Conservation (phyloP, 1,284 basidiomycete species). For the Rhizoctonia solani region DNA sequence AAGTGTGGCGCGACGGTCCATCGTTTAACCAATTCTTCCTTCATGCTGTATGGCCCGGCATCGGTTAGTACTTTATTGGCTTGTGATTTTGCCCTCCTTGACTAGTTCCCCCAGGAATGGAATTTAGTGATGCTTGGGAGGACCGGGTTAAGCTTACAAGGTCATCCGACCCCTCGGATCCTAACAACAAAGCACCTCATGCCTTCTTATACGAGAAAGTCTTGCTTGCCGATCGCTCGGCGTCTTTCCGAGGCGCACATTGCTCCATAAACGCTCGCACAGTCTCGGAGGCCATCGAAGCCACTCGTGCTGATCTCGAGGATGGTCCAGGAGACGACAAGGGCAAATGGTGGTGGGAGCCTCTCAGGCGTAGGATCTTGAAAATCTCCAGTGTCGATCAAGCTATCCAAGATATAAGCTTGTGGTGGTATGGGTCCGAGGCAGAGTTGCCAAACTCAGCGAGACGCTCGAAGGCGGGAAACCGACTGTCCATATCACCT, state of each 20-base stretch:
- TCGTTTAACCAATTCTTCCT: slow-evolving; percentile 34
- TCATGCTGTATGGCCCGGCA: slow-evolving; percentile 32
- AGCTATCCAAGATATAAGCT: slow-evolving; percentile 14
- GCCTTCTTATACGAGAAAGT: slow-evolving; percentile 35
- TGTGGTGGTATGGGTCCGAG: slow-evolving; percentile 14
- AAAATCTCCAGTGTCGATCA: slow-evolving; percentile 28
- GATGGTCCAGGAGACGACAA: slow-evolving; percentile 18
- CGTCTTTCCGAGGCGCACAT: slow-evolving; percentile 32
- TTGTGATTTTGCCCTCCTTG: background rate
- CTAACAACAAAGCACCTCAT: background rate
- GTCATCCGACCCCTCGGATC: slow-evolving; percentile 1
- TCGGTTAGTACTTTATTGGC: background rate
- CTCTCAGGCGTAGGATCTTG: slow-evolving; percentile 33
- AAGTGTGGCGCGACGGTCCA: slow-evolving; percentile 33
- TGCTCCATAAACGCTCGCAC: slow-evolving; percentile 31
- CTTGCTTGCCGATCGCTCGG: slow-evolving; percentile 37
- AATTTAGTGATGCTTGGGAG: slow-evolving; percentile 35
- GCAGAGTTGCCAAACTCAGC: background rate
- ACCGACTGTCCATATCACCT: slow-evolving; percentile 37
- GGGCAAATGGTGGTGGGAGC: slow-evolving; percentile 36
- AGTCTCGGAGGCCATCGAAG: slow-evolving; percentile 34
- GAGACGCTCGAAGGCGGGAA: background rate
- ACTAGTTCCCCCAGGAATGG: slow-evolving; percentile 19
- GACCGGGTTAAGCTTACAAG: slow-evolving; percentile 32
- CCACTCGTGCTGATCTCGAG: slow-evolving; percentile 30